Base-by-base conservation (phyloP, 2,329 filamentous ascomycete species). In the Ceratocystis harringtonii region DNA sequence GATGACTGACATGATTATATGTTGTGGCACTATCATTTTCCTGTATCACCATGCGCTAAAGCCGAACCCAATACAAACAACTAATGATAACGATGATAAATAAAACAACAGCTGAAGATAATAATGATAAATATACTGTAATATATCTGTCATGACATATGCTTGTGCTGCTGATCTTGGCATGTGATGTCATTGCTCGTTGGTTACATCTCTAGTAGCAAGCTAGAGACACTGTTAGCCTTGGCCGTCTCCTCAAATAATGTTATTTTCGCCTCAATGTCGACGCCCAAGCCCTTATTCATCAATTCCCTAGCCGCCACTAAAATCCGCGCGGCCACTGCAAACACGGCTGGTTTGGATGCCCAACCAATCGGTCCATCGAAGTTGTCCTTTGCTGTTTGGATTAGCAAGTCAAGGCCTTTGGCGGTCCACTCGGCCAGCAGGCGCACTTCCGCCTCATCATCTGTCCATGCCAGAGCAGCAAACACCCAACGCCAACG, bases 311-410 rank as follows among this genome's bases (percentile, higher is more conserved):
- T 71, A 0, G 75, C 76, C 30, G 73, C 71, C 2, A 75, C 70
- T n/a, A 81, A 58, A n/a, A 82, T 70, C 15, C 78, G 75, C 4
- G 77, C 76, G 60, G 81, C 82, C 52, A 88, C 75, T 1, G 80
- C 79, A 72, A 91, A 92, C 0, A 86, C 82, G 36, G 85, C 82
- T 0, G 84, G 79, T 65, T 85, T 84, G 1, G 86, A 85, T 1
- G 82, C 81, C 85, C 87, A 91, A 5, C 90, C 89, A 43, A 95
- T 75, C 7, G 87, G 79, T 0, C 87, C 86, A 71, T 90, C 88
- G 1, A 61, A 25, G 3, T 41, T 43, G 19, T 30, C 30, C 15
- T 8, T 36, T 30, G 62, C 62, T 8, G 44, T 44, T 58, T 52
- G 61, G 17, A 10, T 68, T 28, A 75, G 71, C 10, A 63, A 62